Evolutionary conservation across 257 asterid species (phyloP), one percentile per base, ranked within the genome.

Genomic region (Handroanthus guayacan): DNA sequence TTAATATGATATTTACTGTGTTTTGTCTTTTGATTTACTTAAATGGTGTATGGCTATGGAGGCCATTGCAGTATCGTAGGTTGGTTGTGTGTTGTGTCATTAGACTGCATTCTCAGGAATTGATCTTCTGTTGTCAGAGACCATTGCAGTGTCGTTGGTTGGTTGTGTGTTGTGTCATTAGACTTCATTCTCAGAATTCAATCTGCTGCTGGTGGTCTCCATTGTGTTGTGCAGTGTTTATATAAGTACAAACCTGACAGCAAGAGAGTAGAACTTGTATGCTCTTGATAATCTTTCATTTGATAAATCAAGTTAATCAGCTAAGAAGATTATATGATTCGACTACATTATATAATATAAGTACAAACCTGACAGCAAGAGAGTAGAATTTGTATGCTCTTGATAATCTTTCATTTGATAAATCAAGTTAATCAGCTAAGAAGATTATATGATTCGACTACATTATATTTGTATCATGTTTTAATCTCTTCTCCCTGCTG

Each of bases 401-500:
- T 60, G 2, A 12, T 62, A 62, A 38, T 38, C 16, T 62, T 7
- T 37, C 38, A 37, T 16, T 66, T 18, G 18, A 66, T 9, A 5
- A 41, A 31, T 25, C 4, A 47, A 13, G 58, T 41, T 38, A 20
- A 38, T 11, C 7, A 20, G 14, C 54, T 56, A 11, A 39, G 55
- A 18, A 1, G 5, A 37, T 13, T 2, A 31, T 12, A 6, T 25
- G 1, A 44, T 61, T n/a, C 5, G 9, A 48, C 47, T 38, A 65
- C 3, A 5, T 43, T 37, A 13, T 74, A 43, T 6, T 31, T 71
- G 51, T 16, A 62, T 62, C n/a, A 8, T 72, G 67, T 34, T 74
- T 51, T 72, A 57, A 47, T 62, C 4, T 34, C 34, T 20, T 62
- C 14, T 13, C 45, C 39, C 6, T 48, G 52, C 77, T 45, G 77